phyloP scores from a whole-genome alignment of 176 grass and related monocot genomes.

The Triticum timopheevii region DNA sequence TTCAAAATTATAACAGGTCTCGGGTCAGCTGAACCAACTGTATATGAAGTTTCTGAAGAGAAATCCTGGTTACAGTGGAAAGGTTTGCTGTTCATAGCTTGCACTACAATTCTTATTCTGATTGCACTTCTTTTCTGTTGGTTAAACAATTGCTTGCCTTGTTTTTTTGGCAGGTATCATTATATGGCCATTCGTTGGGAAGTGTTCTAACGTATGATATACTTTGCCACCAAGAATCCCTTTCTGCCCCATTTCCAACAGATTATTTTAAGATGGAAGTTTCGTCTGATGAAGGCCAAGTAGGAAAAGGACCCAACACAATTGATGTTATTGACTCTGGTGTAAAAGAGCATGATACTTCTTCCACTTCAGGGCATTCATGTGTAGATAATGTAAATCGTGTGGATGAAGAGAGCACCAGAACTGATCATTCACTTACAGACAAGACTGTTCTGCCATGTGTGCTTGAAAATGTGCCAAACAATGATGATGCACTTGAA shows the following conservation, averaged over 20 bases:
- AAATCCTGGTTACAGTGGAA: constrained; percentile 96
- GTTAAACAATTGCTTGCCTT: not conserved
- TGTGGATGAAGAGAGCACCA: constrained; percentile 24
- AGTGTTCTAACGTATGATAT: constrained; percentile 97
- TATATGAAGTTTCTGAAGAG: constrained; percentile 92
- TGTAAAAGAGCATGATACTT: constrained; percentile 15
- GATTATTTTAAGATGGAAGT: constrained; percentile 56
- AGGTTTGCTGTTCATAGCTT: constrained; percentile 43
- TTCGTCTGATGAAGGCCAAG: constrained; percentile 33
- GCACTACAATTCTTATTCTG: not conserved
- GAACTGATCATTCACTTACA: constrained; percentile 15
- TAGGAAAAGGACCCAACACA: constrained; percentile 19
- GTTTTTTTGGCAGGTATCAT: constrained; percentile 63
- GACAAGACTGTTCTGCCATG: constrained; percentile 1
- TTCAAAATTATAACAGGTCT: constrained; percentile 66
- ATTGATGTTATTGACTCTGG: constrained; percentile 20
- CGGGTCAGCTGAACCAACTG: constrained; percentile 78
- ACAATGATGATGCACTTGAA: constrained; percentile 24
- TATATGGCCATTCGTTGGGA: constrained; percentile 96
- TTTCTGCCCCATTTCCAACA: constrained; percentile 52
- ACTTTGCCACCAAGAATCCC: constrained; percentile 91
- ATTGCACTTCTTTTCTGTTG: not conserved
- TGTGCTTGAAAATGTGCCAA: constrained; percentile 23
- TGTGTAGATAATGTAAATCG: constrained; percentile 30
- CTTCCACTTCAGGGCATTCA: not conserved